Evolutionary conservation across 2,329 filamentous ascomycete genomes (phyloP).

Genomic region (Aureobasidium lini): DNA sequence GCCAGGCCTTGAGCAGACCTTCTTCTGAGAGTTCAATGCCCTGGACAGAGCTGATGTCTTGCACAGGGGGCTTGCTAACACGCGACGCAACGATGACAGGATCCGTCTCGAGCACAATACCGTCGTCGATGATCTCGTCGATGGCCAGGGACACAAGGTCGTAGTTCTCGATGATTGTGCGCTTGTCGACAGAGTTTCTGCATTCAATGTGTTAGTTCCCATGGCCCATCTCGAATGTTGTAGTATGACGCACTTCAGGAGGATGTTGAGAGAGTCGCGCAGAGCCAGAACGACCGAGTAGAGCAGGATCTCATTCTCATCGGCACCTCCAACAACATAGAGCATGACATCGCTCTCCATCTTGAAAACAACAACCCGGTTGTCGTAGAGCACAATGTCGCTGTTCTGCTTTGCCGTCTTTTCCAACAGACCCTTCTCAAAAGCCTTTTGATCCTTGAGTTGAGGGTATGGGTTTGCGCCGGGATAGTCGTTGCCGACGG

Average conservation of each 20-base stretch:
- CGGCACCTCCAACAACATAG: conserved; percentile 82
- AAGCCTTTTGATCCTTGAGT: conserved; percentile 87
- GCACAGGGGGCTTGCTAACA: conserved; percentile 83
- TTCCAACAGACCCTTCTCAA: conserved; percentile 90
- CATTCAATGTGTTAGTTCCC: conserved; percentile 16
- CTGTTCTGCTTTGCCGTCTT: conserved; percentile 94
- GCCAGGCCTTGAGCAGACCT: conserved; percentile 86
- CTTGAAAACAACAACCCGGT: conserved; percentile 95
- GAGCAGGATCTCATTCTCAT: conserved; percentile 94
- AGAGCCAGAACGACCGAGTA: conserved; percentile 89
- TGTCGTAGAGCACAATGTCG: conserved; percentile 97
- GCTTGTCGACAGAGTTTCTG: conserved; percentile 93
- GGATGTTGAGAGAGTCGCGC: conserved; percentile 78
- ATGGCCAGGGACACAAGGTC: conserved; percentile 89
- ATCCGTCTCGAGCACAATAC: conserved; percentile 95
- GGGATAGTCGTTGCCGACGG: conserved; percentile 50
- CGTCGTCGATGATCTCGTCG: conserved; percentile 91
- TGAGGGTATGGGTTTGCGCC: conserved; percentile 75
- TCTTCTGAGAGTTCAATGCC: conserved; percentile 94
- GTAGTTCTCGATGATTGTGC: conserved; percentile 97
- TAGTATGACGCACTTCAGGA: conserved; percentile 68
- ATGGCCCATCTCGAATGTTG: not conserved
- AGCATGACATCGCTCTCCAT: conserved; percentile 95
- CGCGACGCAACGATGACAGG: conserved; percentile 87
- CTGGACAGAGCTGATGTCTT: conserved; percentile 82